A percentile compares a stretch with the other conserved stretches of the same genome.
Evolutionary conservation across 768 basidiomycete species (phyloP).

Genomic region (Fistulinella prunicolor): DNA sequence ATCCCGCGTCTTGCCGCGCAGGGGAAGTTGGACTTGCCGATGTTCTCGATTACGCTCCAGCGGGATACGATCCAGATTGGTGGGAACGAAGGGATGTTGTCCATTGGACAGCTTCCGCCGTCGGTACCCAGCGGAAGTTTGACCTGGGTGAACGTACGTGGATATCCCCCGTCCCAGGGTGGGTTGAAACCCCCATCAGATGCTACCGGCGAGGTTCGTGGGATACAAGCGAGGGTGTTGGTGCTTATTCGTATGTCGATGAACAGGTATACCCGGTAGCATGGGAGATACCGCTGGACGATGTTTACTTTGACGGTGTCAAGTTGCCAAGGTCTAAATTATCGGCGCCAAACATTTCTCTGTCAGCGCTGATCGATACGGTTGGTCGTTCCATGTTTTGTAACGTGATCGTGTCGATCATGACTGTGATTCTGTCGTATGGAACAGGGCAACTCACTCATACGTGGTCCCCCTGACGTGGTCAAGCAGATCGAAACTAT

Average conservation of each 20-base stretch:
- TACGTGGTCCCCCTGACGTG: constrained; percentile 72
- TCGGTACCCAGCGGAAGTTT: constrained; percentile 46
- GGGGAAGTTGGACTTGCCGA: constrained; percentile 37
- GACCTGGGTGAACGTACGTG: constrained; percentile 64
- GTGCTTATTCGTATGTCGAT: constrained; percentile 1
- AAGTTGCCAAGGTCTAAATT: constrained; percentile 55
- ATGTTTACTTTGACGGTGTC: constrained; percentile 67
- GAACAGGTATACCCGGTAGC: constrained; percentile 55
- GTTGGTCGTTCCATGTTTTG: constrained; percentile 32
- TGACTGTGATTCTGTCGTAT: background rate
- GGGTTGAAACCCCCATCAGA: constrained; percentile 55
- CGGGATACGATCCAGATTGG: constrained; percentile 67
- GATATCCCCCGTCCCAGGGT: constrained; percentile 49
- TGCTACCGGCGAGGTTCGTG: constrained; percentile 57
- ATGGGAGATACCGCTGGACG: constrained; percentile 73
- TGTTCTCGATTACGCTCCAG: constrained; percentile 62
- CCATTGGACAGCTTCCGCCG: constrained; percentile 61
- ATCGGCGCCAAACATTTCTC: constrained; percentile 43
- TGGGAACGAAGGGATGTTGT: constrained; percentile 62
- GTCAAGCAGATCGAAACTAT: constrained; percentile 43
- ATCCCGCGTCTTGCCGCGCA: constrained; percentile 44
- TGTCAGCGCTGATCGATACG: constrained; percentile 72
- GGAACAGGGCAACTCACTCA: constrained; percentile 66
- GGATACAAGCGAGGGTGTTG: background rate
- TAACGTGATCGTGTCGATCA: background rate